Conservation (phyloP, 345 rosid species). For the Acer campestre region DNA sequence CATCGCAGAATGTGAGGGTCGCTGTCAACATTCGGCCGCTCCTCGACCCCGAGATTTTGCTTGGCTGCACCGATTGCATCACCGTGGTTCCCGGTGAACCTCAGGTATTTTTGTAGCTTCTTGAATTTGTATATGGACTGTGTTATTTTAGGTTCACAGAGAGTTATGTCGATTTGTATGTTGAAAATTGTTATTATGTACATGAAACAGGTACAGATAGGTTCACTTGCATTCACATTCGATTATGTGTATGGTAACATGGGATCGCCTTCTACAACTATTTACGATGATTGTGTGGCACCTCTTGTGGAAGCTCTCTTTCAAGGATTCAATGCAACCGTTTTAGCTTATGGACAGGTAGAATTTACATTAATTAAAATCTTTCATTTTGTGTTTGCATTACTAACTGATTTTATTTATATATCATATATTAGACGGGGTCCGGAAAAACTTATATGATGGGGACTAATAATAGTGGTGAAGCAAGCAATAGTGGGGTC, state of each 20-base stretch:
- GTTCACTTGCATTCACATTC: slow-evolving; percentile 79
- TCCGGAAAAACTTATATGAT: slow-evolving; percentile 94
- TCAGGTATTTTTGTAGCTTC: slow-evolving; percentile 50
- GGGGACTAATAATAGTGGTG: slow-evolving; percentile 89
- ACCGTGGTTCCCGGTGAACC: slow-evolving; percentile 85
- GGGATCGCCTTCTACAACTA: slow-evolving; percentile 45
- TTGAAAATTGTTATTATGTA: too few relatives aligned
- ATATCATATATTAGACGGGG: slow-evolving; percentile 59
- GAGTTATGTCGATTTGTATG: background rate
- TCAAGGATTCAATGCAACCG: slow-evolving; percentile 89
- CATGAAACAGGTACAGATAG: slow-evolving; percentile 72
- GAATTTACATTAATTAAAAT: background rate
- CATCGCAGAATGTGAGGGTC: slow-evolving; percentile 66
- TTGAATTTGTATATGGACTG: background rate
- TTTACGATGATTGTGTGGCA: slow-evolving; percentile 74
- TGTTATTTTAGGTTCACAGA: background rate
- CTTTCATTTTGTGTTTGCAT: background rate
- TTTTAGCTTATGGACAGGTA: slow-evolving; percentile 98
- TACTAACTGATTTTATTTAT: background rate
- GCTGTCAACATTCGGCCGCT: slow-evolving; percentile 89
- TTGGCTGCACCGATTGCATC: slow-evolving; percentile 89
- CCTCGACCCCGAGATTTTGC: slow-evolving; percentile 81
- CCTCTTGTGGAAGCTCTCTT: slow-evolving; percentile 88
- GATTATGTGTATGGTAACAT: slow-evolving; percentile 70
- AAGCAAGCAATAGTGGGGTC: slow-evolving; percentile 56